These are phyloP conservation scores for Leccinum subspadiceum DNA, from an alignment of 1,284 basidiomycete genomes.

Conservation along the genomic window DNA sequence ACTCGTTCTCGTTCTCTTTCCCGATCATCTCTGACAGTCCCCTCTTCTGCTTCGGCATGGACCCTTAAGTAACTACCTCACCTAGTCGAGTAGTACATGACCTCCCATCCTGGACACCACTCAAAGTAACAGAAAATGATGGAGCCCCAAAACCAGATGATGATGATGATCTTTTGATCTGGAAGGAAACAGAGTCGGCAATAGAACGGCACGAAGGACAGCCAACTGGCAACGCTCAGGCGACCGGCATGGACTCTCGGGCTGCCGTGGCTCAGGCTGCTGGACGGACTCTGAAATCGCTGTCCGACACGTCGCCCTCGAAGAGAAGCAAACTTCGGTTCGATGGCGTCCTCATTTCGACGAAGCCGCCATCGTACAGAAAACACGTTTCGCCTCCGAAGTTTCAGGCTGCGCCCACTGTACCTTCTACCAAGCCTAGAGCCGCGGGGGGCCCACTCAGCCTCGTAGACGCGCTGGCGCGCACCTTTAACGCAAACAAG, in stretches of 20 bases:
- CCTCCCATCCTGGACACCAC: conserved; percentile 31
- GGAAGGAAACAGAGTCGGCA: neutral
- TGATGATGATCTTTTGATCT: conserved; percentile 7
- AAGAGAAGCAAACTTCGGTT: conserved; percentile 21
- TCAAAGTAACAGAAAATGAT: conserved; percentile 5
- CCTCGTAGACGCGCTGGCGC: conserved; percentile 27
- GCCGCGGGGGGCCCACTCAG: conserved; percentile 3
- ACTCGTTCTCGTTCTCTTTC: conserved; percentile 27
- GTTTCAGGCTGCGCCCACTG: neutral
- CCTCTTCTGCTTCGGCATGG: conserved; percentile 31
- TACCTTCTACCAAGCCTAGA: neutral
- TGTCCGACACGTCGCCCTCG: neutral
- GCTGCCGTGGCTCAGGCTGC: neutral
- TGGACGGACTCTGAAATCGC: neutral
- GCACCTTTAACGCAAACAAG: conserved; percentile 30
- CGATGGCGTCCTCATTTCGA: conserved; percentile 22
- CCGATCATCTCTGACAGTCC: conserved; percentile 4
- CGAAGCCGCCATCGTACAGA: conserved; percentile 4
- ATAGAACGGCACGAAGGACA: neutral
- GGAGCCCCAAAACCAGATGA: conserved; percentile 9
- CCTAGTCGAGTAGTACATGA: conserved; percentile 11
- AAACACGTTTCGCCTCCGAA: neutral
- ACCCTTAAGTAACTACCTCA: conserved; percentile 3
- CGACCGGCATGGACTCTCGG: neutral
- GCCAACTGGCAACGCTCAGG: neutral